Evolutionary conservation across 441 rosid genomes (phyloP).

Genomic region (Euphorbia schlechtendalii): DNA sequence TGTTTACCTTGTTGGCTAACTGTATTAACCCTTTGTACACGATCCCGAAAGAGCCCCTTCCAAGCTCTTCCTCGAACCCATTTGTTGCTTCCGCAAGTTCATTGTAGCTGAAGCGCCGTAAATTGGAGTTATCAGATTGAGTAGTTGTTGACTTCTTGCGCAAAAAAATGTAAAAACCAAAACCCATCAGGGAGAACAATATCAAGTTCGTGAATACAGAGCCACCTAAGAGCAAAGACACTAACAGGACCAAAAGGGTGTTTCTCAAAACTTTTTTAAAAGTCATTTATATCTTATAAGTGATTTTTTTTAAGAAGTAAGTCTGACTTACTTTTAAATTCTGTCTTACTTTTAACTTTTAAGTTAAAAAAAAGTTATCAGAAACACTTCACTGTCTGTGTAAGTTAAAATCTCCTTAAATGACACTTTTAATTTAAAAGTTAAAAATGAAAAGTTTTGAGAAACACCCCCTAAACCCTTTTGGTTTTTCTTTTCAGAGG

Average conservation of each 20-base stretch:
- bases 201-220: constrained; percentile 24
- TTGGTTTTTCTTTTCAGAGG: neutral
- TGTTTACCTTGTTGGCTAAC: neutral
- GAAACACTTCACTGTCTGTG: no score
- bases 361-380: no score
- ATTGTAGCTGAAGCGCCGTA: constrained; percentile 27
- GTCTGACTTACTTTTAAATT: no score
- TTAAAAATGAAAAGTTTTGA: no score
- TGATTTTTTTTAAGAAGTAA: no score
- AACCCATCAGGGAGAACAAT: constrained; percentile 8
- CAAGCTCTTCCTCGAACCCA: constrained; percentile 33
- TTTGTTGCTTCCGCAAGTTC: constrained; percentile 32
- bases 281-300: no score
- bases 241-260: neutral
- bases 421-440: no score
- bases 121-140: constrained; percentile 13
- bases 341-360: no score
- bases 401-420: no score
- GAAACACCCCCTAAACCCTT: no score
- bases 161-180: constrained; percentile 13
- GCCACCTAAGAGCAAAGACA: constrained; percentile 25
- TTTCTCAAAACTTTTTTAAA: no score
- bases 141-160: neutral
- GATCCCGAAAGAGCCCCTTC: constrained; percentile 39
- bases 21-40: constrained; percentile 11